phyloP scores from a whole-genome alignment of 192 early-diverging fungal species.

The Backusella psychrophila region DNA sequence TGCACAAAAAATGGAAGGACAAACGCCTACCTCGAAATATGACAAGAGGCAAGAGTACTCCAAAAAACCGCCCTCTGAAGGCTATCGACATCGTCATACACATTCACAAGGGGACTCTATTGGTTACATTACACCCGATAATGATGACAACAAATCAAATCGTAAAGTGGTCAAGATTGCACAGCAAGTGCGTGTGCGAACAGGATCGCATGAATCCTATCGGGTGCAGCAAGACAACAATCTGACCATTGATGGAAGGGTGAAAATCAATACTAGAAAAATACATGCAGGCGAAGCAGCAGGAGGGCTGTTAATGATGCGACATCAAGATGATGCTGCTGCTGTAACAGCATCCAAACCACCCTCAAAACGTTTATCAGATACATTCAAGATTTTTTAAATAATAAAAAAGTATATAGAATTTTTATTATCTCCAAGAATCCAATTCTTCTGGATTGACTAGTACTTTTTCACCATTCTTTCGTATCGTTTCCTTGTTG shows the following conservation, averaged over 20 bases:
- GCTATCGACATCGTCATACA: slow-evolving; percentile 18
- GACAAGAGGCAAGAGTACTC: not conserved
- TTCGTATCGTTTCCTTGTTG: slow-evolving; percentile 55
- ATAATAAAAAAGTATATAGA: not conserved
- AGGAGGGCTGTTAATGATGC: slow-evolving; percentile 36
- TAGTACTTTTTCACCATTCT: slow-evolving; percentile 50
- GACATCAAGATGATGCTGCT: not conserved
- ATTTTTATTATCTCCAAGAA: slow-evolving; percentile 25
- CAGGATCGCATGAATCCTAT: slow-evolving; percentile 25
- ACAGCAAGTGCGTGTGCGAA: slow-evolving; percentile 14
- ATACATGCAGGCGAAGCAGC: slow-evolving; percentile 28
- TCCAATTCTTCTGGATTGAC: slow-evolving; percentile 50
- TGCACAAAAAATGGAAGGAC: not conserved
- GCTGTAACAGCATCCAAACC: not conserved
- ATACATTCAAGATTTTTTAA: slow-evolving; percentile 1
- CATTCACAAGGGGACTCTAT: slow-evolving; percentile 22
- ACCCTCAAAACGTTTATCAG: not conserved
- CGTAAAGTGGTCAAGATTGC: slow-evolving; percentile 28
- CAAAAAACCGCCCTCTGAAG: not conserved
- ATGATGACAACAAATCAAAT: not conserved
- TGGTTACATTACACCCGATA: slow-evolving; percentile 13
- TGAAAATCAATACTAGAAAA: not conserved
- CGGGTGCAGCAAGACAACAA: not conserved
- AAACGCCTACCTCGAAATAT: not conserved
- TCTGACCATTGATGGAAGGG: not conserved